Conservation (phyloP, 2,329 filamentous ascomycete species). For the Akanthomyces dipterigenus region DNA sequence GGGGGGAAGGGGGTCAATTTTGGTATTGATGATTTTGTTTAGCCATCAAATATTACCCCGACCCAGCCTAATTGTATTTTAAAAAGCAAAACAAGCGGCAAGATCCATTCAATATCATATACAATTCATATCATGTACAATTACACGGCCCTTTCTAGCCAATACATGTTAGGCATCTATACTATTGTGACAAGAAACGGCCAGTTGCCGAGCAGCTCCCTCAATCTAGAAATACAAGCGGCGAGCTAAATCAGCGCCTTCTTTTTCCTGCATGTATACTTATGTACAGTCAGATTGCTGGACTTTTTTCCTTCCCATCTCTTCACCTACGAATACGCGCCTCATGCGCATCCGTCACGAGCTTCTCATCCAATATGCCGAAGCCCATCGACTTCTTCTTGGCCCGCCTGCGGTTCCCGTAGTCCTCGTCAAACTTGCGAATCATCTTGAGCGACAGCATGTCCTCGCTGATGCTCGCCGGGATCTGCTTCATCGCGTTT, state of each 20-base stretch:
- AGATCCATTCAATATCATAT: too few species aligned
- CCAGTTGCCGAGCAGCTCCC: background rate
- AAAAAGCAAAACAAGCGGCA: background rate
- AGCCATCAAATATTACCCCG: background rate
- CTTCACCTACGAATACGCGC: constrained; percentile 34
- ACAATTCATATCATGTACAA: constrained; percentile 11
- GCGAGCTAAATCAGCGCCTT: background rate
- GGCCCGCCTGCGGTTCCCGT: constrained; percentile 70
- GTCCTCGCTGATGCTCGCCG: constrained; percentile 86
- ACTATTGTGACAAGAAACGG: background rate
- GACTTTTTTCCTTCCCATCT: background rate
- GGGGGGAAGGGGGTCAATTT: too few species aligned
- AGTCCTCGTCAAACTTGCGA: constrained; percentile 92
- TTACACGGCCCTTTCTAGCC: background rate
- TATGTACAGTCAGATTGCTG: background rate
- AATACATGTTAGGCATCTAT: background rate
- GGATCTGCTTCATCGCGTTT: constrained; percentile 79
- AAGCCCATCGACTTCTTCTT: constrained; percentile 57
- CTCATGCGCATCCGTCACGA: constrained; percentile 32
- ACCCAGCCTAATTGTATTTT: background rate
- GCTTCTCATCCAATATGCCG: constrained; percentile 36
- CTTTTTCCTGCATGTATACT: background rate
- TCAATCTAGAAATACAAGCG: constrained; percentile 5
- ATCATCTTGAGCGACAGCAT: constrained; percentile 83
- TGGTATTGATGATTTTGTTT: background rate